Conservation (phyloP, 2,329 filamentous ascomycete genomes). For the Trematosphaeria pertusa region DNA sequence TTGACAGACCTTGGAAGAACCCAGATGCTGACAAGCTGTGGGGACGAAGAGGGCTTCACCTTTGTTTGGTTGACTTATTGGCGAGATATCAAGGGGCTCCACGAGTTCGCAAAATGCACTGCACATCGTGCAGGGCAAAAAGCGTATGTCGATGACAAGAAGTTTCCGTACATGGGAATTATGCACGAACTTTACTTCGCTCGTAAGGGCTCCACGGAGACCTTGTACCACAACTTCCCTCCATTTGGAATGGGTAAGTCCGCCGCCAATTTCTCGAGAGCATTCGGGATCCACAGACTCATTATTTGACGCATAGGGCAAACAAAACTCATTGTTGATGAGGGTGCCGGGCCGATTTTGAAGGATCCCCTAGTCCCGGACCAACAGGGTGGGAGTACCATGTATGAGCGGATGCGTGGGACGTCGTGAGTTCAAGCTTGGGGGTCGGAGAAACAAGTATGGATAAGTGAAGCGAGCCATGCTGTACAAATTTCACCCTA, state of each 20-base stretch:
- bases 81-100: not conserved
- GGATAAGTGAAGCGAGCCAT: too few species aligned
- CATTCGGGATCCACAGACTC: too few species aligned
- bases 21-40: not conserved
- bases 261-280: too few species aligned
- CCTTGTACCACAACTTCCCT: constrained; percentile 5
- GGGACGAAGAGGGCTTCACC: constrained; percentile 1
- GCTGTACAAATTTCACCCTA: too few species aligned
- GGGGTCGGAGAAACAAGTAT: too few species aligned
- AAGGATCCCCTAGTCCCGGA: too few species aligned
- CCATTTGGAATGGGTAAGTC: constrained; percentile 4
- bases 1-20: constrained; percentile 1
- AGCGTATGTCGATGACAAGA: not conserved
- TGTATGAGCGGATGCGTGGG: too few species aligned
- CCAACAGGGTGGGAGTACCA: too few species aligned
- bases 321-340: too few species aligned
- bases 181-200: constrained; percentile 6
- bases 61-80: constrained; percentile 5
- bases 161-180: constrained; percentile 4
- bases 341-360: too few species aligned
- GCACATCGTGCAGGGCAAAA: not conserved
- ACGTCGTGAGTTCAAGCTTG: too few species aligned
- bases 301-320: too few species aligned
- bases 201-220: not conserved
- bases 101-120: not conserved